Evolutionary conservation across 805 yeast genomes (phyloP).

Genomic region (Yarrowia hollandica): DNA sequence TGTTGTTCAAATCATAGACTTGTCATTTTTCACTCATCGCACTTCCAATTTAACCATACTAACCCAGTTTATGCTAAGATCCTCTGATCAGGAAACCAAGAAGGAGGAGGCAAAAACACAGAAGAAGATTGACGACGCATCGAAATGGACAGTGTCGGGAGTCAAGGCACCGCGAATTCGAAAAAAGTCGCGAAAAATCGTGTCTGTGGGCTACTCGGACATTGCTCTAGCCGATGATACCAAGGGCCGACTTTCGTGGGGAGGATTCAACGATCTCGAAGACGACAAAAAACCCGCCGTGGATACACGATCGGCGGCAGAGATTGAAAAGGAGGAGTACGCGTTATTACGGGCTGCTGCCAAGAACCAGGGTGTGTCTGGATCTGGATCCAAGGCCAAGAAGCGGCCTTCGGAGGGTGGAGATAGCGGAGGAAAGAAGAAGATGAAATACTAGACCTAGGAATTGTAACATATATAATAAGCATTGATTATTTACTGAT

Average conservation of each 20-base stretch:
- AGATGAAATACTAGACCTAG: slow-evolving; percentile 6
- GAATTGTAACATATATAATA: not conserved
- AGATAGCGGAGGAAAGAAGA: slow-evolving; percentile 9
- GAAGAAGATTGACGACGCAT: slow-evolving; percentile 26
- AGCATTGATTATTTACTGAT: not conserved
- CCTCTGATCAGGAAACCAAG: slow-evolving; percentile 5
- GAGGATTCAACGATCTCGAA: slow-evolving; percentile 23
- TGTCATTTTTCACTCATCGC: too few species aligned
- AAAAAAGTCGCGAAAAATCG: slow-evolving; percentile 15
- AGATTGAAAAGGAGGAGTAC: slow-evolving; percentile 9
- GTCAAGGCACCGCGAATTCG: slow-evolving; percentile 2
- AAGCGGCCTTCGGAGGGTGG: slow-evolving; percentile 25
- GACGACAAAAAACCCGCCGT: slow-evolving; percentile 9
- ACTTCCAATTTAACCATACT: not conserved
- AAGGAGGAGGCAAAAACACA: slow-evolving; percentile 20
- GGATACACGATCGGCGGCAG: not conserved
- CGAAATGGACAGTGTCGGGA: slow-evolving; percentile 17
- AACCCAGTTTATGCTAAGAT: slow-evolving; percentile 27
- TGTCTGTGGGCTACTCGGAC: slow-evolving; percentile 13
- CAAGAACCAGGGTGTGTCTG: slow-evolving; percentile 27
- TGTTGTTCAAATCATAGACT: too few species aligned
- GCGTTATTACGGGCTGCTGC: slow-evolving; percentile 14
- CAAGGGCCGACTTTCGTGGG: slow-evolving; percentile 21
- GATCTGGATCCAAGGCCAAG: slow-evolving; percentile 23
- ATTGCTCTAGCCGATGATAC: slow-evolving; percentile 17